A percentile compares a stretch with the other conserved stretches of the same genome.
These are phyloP conservation scores for Eucalyptus guilfoylei DNA, from an alignment of 345 rosid species.

Conservation along the genomic window DNA sequence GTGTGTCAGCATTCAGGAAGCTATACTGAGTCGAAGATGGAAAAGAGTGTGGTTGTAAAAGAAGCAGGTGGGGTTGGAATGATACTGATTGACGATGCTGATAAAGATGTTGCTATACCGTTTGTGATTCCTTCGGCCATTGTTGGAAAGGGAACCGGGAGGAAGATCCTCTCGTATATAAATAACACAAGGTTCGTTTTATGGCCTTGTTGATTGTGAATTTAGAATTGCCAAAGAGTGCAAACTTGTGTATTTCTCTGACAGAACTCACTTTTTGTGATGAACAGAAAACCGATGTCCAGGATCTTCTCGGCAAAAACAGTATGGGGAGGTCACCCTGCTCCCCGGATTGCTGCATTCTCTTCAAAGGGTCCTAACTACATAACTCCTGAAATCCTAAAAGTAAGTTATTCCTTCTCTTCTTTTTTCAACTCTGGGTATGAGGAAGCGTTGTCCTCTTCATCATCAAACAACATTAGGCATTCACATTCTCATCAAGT, in stretches of 20 bases:
- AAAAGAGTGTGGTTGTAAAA: slow-evolving; percentile 31
- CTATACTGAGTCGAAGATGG: slow-evolving; percentile 38
- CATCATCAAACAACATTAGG: background rate
- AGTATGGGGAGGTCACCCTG: slow-evolving; percentile 28
- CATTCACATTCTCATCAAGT: background rate
- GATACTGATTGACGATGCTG: slow-evolving; percentile 36
- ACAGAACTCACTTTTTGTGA: background rate
- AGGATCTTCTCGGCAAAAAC: slow-evolving; percentile 30
- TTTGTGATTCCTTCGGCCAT: slow-evolving; percentile 41
- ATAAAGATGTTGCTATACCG: slow-evolving; percentile 39
- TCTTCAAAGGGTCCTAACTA: slow-evolving; percentile 48
- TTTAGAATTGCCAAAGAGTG: background rate
- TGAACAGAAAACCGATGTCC: slow-evolving; percentile 25
- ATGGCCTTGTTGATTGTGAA: background rate
- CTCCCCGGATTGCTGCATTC: slow-evolving; percentile 38
- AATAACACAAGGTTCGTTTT: slow-evolving; percentile 24
- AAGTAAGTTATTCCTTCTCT: slow-evolving; percentile 4
- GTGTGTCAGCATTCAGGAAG: slow-evolving; percentile 44
- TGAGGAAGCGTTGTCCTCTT: background rate
- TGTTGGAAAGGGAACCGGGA: slow-evolving; percentile 27
- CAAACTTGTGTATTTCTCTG: slow-evolving; percentile 1
- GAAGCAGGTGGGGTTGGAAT: slow-evolving; percentile 54
- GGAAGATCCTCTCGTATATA: slow-evolving; percentile 27
- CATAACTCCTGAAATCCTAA: slow-evolving; percentile 40
- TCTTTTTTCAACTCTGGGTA: background rate